Base-by-base conservation (phyloP, 345 rosid genomes). In the Anastatica hierochuntica region DNA sequence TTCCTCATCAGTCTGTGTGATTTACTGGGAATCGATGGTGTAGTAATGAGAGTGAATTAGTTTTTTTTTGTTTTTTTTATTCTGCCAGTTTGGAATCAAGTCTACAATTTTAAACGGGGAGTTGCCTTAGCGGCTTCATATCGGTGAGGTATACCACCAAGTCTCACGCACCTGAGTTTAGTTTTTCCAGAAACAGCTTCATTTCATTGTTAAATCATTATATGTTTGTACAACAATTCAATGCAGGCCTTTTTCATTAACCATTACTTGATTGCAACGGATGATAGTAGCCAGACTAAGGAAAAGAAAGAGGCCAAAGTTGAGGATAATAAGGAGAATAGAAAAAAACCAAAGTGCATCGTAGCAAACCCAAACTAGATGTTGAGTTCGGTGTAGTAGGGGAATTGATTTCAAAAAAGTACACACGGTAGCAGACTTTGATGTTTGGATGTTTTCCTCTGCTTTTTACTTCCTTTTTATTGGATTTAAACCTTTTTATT, bases 371-470 rank as follows among this genome's bases (percentile, higher is more conserved):
- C 16, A 82, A 77, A 44, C 68, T 84, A 42, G 95, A 84, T 47
- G 67, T 84, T 63, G 96, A 90, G 73, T 90, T 90, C 61, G 89
- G 96, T 53, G 98, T 90, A 3, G 96, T 84, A 76, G 98, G 49
- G 98, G 96, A 49, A 90, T 87, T 49, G 96, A 90, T 64, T 90
- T 90, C 67, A 90, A 90, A 77, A 84, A 80, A 61, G 95, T 90
- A 13, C 68, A 80, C 70, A 87, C 96, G 73, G 96, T 87, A n/a
- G n/a, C n/a, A n/a, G n/a, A n/a, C n/a, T n/a, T n/a, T n/a, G n/a
- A 76, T 49, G 83, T 33, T 56, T 3, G 37, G 18, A 44, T 4
- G 15, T 17, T 31, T 45, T 46, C 14, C 20, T 16, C 16, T 24
- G 3, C 27, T 8, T 29, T 1, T 10, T 52, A 46, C 27, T n/a